Percentiles rank a stretch among this genome's conserved stretches.
phyloP scores from a whole-genome alignment of 2,329 filamentous ascomycete species.

The Tolypocladium guangdongense region DNA sequence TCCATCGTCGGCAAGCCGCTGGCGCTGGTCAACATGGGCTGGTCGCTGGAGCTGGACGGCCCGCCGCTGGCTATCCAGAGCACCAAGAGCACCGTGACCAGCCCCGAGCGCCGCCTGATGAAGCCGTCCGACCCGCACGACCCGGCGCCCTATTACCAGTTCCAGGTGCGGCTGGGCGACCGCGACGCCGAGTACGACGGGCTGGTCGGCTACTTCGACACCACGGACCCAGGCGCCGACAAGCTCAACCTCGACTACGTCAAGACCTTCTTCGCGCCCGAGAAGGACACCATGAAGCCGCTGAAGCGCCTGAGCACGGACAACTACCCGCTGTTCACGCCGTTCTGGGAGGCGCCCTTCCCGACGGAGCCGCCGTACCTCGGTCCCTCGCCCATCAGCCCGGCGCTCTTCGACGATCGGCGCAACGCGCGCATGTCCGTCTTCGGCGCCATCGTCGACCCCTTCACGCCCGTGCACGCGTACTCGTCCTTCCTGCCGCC shows the following conservation, averaged over 20 bases:
- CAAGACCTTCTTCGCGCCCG: constrained; percentile 14
- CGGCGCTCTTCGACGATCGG: not conserved
- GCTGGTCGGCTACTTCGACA: constrained; percentile 27
- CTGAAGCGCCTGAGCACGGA: constrained; percentile 1
- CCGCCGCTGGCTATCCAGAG: constrained; percentile 9
- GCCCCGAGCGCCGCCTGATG: constrained; percentile 1
- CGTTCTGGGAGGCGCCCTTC: constrained; percentile 13
- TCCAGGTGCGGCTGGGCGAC: constrained; percentile 27
- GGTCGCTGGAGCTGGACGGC: constrained; percentile 22
- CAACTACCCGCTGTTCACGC: constrained; percentile 14
- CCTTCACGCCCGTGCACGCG: constrained; percentile 23
- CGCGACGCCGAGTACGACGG: constrained; percentile 21
- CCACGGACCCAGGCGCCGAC: not conserved
- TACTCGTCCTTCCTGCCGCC: constrained; percentile 23
- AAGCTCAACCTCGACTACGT: constrained; percentile 13
- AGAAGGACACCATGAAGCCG: constrained; percentile 2
- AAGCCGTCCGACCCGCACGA: not conserved
- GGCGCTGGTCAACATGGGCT: constrained; percentile 28
- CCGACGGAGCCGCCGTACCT: not conserved
- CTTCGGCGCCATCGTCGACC: constrained; percentile 24
- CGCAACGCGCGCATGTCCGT: constrained; percentile 8
- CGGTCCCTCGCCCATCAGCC: not conserved
- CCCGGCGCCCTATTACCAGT: constrained; percentile 15
- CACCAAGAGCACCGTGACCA: constrained; percentile 3
- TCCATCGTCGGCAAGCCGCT: constrained; percentile 28